These are phyloP conservation scores for Pseudonectria buxi DNA, from an alignment of 2,329 filamentous ascomycete genomes.

Conservation along the genomic window DNA sequence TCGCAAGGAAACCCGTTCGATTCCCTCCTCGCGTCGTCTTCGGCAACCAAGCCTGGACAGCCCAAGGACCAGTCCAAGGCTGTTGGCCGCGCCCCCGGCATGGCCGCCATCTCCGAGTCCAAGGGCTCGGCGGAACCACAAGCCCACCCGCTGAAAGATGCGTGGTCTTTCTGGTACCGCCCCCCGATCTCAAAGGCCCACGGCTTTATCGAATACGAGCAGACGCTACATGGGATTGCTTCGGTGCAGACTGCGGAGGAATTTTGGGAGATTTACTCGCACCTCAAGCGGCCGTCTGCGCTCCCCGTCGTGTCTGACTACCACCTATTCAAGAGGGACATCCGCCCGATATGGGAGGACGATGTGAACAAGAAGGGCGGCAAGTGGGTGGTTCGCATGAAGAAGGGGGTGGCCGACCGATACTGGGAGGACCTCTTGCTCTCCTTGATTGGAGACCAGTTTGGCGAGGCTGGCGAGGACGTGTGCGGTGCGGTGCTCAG, in stretches of 20 bases:
- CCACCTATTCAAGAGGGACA: constrained; percentile 94
- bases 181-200: constrained; percentile 95
- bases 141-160: constrained; percentile 61
- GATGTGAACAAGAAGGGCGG: constrained; percentile 93
- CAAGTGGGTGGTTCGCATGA: constrained; percentile 94
- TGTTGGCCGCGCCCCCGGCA: constrained; percentile 26
- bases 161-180: constrained; percentile 96
- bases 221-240: constrained; percentile 84
- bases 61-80: constrained; percentile 27
- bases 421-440: constrained; percentile 95
- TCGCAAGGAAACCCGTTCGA: constrained; percentile 76
- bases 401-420: constrained; percentile 93
- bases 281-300: constrained; percentile 81
- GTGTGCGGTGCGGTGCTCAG: constrained; percentile 93
- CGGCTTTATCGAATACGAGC: constrained; percentile 83
- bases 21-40: constrained; percentile 53
- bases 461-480: constrained; percentile 85
- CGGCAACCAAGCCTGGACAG: constrained; percentile 24
- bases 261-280: constrained; percentile 83
- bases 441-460: constrained; percentile 89
- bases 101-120: constrained; percentile 42
- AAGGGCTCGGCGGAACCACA: constrained; percentile 31
- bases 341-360: constrained; percentile 97
- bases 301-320: constrained; percentile 94
- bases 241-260: constrained; percentile 77